Evolutionary conservation across 2,329 filamentous ascomycete species (phyloP), one percentile per base, ranked within the genome.

Genomic region (Penicillium sp.): DNA sequence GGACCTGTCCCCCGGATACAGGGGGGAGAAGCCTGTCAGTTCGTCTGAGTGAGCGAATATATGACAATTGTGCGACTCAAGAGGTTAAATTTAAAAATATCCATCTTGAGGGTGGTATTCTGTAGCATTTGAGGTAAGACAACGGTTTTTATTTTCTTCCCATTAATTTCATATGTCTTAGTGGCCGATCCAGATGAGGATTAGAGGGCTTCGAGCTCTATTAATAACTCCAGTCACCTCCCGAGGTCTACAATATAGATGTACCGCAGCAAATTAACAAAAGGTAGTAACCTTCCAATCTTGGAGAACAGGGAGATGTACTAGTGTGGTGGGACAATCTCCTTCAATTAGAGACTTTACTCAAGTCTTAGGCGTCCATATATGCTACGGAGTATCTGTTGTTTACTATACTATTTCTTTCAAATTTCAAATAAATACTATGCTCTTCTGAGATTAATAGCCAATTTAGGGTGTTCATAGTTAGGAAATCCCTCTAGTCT

Each of bases 1-100:
- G 46, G 50, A 57, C 61, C 49, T 43, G 29, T 47, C 42, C 56
- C 48, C 56, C 58, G 15, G 53, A 50, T n/a, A 35, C 12, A 40
- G 49, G 49, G 21, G 21, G 21, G 33, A 37, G 45, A 35, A 23
- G 23, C 41, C 23, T 13, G 2, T 25, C 21, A 19, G 21, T 35
- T 33, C 29, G 7, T 15, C 37, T 12, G n/a, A 31, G 27, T 6
- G 4, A 48, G 17, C 1, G 7, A 21, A n/a, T 40, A 19, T 25
- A 23, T 46, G 29, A 21, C 15, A 13, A 3, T 47, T 43, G 33
- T 37, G n/a, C 12, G 17, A 46, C 50, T 19, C 15, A 3, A 31
- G 23, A 23, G n/a, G 8, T 17, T 21, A 10, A 45, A 19, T 25
- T 37, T 4, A 8, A 21, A 15, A 10, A n/a, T 19, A 12, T 29